Evolutionary conservation across 2,329 filamentous ascomycete species (phyloP), one percentile per base, ranked within the genome.

Genomic region (Colletotrichum camelliae): DNA sequence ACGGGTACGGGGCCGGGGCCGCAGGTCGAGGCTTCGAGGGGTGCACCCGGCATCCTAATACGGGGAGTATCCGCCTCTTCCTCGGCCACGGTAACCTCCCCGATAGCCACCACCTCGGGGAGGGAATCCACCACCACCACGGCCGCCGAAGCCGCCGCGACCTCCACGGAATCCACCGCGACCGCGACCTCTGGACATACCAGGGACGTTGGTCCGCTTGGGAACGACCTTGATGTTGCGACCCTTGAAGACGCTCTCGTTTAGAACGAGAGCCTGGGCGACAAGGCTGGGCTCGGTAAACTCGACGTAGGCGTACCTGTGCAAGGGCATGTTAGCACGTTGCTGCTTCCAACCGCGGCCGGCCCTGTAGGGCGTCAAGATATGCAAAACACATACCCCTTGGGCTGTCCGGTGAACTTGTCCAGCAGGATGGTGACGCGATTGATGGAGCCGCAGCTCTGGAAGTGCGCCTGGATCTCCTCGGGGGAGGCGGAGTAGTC

Each of bases 371-470:
- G n/a, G 29, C 31, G n/a, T 31, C 21, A 39, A n/a, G 9, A n/a
- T 27, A n/a, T 12, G 37, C 29, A 66, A 33, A 52, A 62, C 39
- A 81, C 93, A 86, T 89, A 98, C 96, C 97, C 97, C 89, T 99
- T 99, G n/a, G 97, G 97, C 89, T 98, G 96, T 78, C 97, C 97
- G 13, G 96, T 98, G 83, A 98, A 98, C 88, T 99, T 99, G 88
- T 99, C 97, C 80, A 99, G 88, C 80, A 99, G 88, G 79, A 99
- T 99, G 2, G 97, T 99, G 75, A 99, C 97, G 77, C 97, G 94
- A 86, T 99, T 99, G 89, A 99, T 99, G 79, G 94, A 95, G 76
- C 97, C 97, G 81, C 96, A 98, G 88, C 93, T 97, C 89, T 98
- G 96, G 88, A 99, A 99, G 83, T 99, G 97, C 75, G 96, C 95